Percentiles rank a stretch among this genome's conserved stretches.
phyloP scores from a whole-genome alignment of 2,329 filamentous ascomycete genomes.

The Mycocentrospora acerina region DNA sequence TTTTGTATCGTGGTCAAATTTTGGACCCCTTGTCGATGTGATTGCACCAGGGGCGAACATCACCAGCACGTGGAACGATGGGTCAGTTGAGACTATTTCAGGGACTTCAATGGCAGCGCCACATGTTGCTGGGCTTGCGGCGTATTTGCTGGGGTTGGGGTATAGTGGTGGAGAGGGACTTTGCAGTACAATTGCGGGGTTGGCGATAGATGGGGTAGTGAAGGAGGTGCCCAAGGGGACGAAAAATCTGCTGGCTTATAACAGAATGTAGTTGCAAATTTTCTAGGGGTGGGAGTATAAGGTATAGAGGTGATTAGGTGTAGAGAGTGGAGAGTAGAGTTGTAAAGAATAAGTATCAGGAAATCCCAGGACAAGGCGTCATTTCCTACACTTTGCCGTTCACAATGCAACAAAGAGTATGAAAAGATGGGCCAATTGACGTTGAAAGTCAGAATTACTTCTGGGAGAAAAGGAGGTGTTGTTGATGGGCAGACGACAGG shows the following conservation, averaged over 20 bases:
- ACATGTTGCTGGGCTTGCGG: slow-evolving; percentile 67
- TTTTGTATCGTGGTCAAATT: slow-evolving; percentile 40
- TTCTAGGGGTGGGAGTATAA: too few species aligned
- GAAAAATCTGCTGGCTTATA: slow-evolving; percentile 55
- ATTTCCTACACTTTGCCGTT: too few species aligned
- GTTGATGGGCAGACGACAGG: too few species aligned
- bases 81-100: slow-evolving; percentile 49
- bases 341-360: too few species aligned
- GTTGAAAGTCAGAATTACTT: too few species aligned
- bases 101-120: slow-evolving; percentile 70
- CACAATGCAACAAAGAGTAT: too few species aligned
- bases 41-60: slow-evolving; percentile 42
- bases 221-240: slow-evolving; percentile 46
- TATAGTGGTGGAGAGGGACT: slow-evolving; percentile 42
- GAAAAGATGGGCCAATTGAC: too few species aligned
- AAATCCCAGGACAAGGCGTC: too few species aligned
- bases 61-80: slow-evolving; percentile 49
- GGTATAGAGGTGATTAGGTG: too few species aligned
- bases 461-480: slow-evolving; percentile 1
- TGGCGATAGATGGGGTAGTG: slow-evolving; percentile 42
- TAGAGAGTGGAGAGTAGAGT: too few species aligned
- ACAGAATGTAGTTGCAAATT: too few species aligned
- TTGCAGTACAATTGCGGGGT: slow-evolving; percentile 48
- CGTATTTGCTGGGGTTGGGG: slow-evolving; percentile 63
- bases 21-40: slow-evolving; percentile 37